Evolutionary conservation across 1,139 yeast species (phyloP).

Genomic region (Saccharomyces pastorianus): DNA sequence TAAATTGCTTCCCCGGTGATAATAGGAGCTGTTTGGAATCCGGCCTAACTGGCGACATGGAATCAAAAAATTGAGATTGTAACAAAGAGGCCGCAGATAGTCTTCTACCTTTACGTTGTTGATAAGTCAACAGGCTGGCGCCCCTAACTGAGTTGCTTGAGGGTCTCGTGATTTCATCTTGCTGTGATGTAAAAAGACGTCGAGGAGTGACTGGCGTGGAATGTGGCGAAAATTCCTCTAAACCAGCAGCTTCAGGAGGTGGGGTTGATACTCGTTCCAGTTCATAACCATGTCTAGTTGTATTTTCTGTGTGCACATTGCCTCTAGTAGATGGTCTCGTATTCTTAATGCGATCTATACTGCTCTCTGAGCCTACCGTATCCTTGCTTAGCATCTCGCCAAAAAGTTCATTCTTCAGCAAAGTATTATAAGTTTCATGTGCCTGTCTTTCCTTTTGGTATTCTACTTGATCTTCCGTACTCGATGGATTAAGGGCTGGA

Average conservation of each 20-base stretch:
- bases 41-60: constrained; percentile 80
- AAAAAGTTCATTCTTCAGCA: constrained; percentile 81
- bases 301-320: neutral
- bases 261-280: constrained; percentile 8
- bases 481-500: constrained; percentile 23
- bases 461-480: constrained; percentile 55
- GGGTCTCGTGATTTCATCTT: constrained; percentile 29
- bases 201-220: constrained; percentile 37
- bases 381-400: constrained; percentile 57
- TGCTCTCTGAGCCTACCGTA: constrained; percentile 20
- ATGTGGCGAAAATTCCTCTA: constrained; percentile 13
- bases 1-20: constrained; percentile 72
- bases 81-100: constrained; percentile 52
- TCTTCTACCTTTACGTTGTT: constrained; percentile 56
- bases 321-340: constrained; percentile 12
- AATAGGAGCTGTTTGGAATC: constrained; percentile 74
- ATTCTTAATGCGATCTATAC: constrained; percentile 26
- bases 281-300: neutral
- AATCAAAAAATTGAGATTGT: constrained; percentile 54
- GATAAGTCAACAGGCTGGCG: constrained; percentile 60
- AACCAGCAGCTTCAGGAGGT: constrained; percentile 17
- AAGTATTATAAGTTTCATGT: constrained; percentile 75
- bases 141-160: constrained; percentile 43
- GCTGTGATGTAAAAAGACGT: constrained; percentile 14
- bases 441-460: constrained; percentile 71